These are phyloP conservation scores for Suillus clintonianus DNA, from an alignment of 768 basidiomycete species.

Conservation along the genomic window DNA sequence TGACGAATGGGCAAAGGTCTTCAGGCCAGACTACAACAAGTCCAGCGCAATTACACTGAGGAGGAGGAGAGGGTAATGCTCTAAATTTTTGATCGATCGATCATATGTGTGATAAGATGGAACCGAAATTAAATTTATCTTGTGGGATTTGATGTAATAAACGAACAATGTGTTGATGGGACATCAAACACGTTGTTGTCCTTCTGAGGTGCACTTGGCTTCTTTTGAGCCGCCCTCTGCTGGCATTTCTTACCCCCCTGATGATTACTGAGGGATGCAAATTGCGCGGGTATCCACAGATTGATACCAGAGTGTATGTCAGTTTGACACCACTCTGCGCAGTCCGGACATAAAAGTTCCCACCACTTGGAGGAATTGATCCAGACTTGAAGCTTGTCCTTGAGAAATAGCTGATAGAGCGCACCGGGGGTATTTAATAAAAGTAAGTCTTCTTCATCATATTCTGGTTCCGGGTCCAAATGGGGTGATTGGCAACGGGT, in stretches of 20 bases:
- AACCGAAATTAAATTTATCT: not conserved
- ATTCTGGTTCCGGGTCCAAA: not conserved
- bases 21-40: not conserved
- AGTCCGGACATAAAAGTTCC: not conserved
- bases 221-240: not conserved
- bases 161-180: not conserved
- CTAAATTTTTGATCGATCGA: not conserved
- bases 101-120: not conserved
- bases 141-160: not conserved
- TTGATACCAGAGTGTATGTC: not conserved
- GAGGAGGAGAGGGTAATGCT: not conserved
- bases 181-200: not conserved
- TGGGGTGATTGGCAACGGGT: not conserved
- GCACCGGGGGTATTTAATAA: not conserved
- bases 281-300: not conserved
- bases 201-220: not conserved
- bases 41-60: not conserved
- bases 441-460: not conserved
- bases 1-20: not conserved
- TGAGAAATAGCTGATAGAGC: not conserved
- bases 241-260: not conserved
- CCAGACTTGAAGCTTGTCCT: not conserved
- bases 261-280: not conserved
- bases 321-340: not conserved
- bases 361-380: not conserved